These are phyloP conservation scores for Bacterosira constricta DNA, from an alignment of 108 stramenopile genomes.

Conservation along the genomic window DNA sequence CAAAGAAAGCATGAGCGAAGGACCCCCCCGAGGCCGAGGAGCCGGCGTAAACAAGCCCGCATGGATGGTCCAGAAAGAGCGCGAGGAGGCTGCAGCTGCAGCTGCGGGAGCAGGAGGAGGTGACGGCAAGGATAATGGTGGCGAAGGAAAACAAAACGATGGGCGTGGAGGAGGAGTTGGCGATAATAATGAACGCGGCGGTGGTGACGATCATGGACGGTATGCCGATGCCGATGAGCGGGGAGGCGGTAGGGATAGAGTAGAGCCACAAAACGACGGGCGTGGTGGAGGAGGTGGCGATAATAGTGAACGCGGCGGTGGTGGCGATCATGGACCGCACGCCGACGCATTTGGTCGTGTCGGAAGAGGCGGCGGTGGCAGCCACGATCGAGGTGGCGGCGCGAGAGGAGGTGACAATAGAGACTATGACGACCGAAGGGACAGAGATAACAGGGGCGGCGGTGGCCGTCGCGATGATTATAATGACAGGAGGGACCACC, in stretches of 20 bases:
- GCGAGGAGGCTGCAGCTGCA: constrained; percentile 15
- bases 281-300: constrained; percentile 6
- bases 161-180: constrained; percentile 6
- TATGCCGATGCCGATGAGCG: neutral
- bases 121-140: neutral
- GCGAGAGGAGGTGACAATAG: neutral
- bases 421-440: neutral
- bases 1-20: no score
- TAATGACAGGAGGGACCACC: constrained; percentile 8
- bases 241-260: neutral
- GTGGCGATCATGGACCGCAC: constrained; percentile 8
- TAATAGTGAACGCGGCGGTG: neutral
- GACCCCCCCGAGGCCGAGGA: constrained; percentile 32
- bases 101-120: no score
- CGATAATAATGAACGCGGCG: neutral
- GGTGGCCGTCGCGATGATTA: no score
- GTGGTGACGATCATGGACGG: neutral
- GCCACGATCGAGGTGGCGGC: neutral
- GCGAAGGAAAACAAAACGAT: neutral
- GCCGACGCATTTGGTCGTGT: constrained; percentile 18
- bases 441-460: constrained; percentile 10
- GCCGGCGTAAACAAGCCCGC: constrained; percentile 54
- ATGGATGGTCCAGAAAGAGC: constrained; percentile 38
- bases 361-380: neutral
- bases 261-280: neutral